A percentile compares a stretch with the other conserved stretches of the same genome.
These are phyloP conservation scores for Pythium dissotocum DNA, from an alignment of 352 stramenopile genomes.

Conservation along the genomic window DNA sequence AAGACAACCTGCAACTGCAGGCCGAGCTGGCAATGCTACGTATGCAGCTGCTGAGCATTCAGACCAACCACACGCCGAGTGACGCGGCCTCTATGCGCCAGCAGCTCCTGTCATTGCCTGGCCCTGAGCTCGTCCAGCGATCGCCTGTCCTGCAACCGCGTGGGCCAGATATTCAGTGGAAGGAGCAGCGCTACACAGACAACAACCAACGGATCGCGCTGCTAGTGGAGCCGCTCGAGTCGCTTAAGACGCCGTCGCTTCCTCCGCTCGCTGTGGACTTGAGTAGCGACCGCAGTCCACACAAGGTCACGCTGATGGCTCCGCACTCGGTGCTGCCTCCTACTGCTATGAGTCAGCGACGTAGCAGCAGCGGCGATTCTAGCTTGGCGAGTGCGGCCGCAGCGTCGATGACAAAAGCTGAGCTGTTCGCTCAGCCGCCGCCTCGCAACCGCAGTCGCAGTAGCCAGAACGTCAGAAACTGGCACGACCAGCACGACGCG, in stretches of 20 bases:
- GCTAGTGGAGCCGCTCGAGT: not conserved
- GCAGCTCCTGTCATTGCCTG: not conserved
- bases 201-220: conserved; percentile 5
- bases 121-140: not conserved
- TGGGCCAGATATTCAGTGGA: not conserved
- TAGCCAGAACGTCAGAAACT: conserved; percentile 12
- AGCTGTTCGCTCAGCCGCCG: conserved; percentile 10
- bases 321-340: conserved; percentile 18
- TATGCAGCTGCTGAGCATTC: conserved; percentile 55
- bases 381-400: not conserved
- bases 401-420: conserved; percentile 27
- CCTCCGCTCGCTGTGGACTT: conserved; percentile 11
- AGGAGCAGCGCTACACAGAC: conserved; percentile 3
- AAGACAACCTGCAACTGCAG: conserved; percentile 77
- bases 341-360: not conserved
- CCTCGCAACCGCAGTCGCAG: conserved; percentile 13
- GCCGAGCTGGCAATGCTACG: conserved; percentile 57
- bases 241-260: not conserved
- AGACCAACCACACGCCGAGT: conserved; percentile 15
- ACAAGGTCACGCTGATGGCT: conserved; percentile 13
- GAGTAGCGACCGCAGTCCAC: conserved; percentile 9
- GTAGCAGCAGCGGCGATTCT: not conserved
- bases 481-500: conserved; percentile 22
- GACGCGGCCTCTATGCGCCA: not conserved
- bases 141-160: not conserved